Percentiles rank a stretch among this genome's conserved stretches.
phyloP scores from a whole-genome alignment of 2,329 filamentous ascomycete species.

The Coleophoma cylindrospora region DNA sequence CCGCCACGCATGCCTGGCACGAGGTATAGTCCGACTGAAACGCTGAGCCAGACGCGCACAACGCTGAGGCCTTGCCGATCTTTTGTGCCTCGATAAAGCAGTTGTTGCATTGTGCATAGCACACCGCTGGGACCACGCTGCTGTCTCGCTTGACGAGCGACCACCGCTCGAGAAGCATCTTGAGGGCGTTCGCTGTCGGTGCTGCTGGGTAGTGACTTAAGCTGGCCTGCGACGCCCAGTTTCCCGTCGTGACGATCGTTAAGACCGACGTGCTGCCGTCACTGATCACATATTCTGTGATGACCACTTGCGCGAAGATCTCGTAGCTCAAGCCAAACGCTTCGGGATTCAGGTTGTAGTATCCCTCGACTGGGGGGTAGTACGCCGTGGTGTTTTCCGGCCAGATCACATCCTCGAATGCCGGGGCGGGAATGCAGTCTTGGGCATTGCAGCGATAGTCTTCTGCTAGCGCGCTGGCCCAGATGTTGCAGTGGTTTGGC shows the following conservation, averaged over 20 bases:
- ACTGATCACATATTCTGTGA: constrained; percentile 26
- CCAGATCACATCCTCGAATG: constrained; percentile 33
- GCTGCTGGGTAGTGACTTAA: constrained; percentile 34
- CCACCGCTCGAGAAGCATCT: background rate
- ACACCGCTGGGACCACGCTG: constrained; percentile 38
- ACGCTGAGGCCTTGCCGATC: constrained; percentile 38
- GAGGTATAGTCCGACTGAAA: constrained; percentile 32
- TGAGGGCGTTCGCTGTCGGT: constrained; percentile 1
- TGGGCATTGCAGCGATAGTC: constrained; percentile 33
- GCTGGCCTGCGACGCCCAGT: constrained; percentile 47
- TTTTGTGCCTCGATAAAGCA: constrained; percentile 39
- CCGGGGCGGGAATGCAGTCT: constrained; percentile 31
- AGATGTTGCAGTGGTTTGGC: constrained; percentile 32
- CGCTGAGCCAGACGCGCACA: constrained; percentile 38
- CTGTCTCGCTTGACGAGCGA: constrained; percentile 34
- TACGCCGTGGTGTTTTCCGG: constrained; percentile 38
- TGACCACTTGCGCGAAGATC: constrained; percentile 47
- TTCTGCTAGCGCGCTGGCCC: constrained; percentile 30
- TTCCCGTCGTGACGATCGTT: constrained; percentile 46
- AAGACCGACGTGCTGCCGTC: constrained; percentile 7
- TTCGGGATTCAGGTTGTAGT: constrained; percentile 60
- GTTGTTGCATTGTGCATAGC: constrained; percentile 48
- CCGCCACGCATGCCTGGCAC: constrained; percentile 31
- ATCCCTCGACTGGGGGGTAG: constrained; percentile 47
- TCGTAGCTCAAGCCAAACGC: constrained; percentile 59